Evolutionary conservation across 371 early-diverging fungal species (phyloP), one percentile per base, ranked within the genome.

Genomic region (Mortierella sp.): DNA sequence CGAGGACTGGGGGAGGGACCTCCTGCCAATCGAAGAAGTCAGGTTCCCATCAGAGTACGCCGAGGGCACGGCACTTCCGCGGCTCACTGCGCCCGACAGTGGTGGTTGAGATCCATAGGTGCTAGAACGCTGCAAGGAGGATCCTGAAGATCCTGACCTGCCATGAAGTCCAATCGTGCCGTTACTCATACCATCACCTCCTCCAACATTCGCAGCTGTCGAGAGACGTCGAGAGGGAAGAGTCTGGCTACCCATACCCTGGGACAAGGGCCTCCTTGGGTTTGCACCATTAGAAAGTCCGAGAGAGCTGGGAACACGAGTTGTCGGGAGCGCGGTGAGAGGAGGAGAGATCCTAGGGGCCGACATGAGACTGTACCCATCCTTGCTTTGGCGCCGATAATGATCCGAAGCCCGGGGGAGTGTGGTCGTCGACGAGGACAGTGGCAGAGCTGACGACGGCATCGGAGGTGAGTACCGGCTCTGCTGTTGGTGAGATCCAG

Each of bases 331-430:
- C 4, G 45, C 66, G 9, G 24, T 64, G 19, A 71, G 61, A 10
- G 77, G 77, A 14, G 77, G 77, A 11, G 77, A 76, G 44, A 76
- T 71, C 16, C 67, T 66, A n/a, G 77, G 71, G 0, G 77, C 71
- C 0, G 77, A 61, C 67, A 76, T 55, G 40, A 76, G 52, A 39
- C 71, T 76, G 52, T 76, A 67, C 14, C 71, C 71, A 61, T 76
- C 77, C 31, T 34, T 70, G 8, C 77, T 76, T 40, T 44, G 77
- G 26, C 77, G 65, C 31, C 77, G 52, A 52, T 71, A 71, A 66
- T 76, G 77, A 11, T 76, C 77, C 9, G 70, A 65, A 29, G 50
- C 37, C 16, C 76, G 70, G 14, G 76, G 43, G 19, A 43, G 41
- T 0, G 26, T 22, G 4, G n/a, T 31, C 6, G 61, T 58, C 11